Percentiles rank a stretch among this genome's conserved stretches.
Evolutionary conservation across 164 flowering plant genomes (phyloP).

Genomic region (Aristolochia californica): DNA sequence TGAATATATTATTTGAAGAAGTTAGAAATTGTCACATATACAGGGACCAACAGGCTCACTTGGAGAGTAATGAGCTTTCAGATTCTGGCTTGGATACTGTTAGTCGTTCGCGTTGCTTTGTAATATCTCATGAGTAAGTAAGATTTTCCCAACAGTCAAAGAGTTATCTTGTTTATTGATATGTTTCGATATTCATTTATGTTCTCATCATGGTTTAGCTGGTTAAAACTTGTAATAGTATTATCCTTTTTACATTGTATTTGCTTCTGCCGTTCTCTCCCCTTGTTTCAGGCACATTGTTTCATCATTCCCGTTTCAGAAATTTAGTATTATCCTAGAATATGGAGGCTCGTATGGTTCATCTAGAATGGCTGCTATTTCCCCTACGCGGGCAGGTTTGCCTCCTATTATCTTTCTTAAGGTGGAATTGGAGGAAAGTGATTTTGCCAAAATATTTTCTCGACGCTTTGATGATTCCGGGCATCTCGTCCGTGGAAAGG

Average conservation of each 20-base stretch:
- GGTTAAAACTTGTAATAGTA: not conserved
- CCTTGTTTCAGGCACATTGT: constrained; percentile 25
- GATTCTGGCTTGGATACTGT: constrained; percentile 7
- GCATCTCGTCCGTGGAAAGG: constrained; percentile 17
- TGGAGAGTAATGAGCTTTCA: constrained; percentile 3
- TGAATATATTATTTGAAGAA: constrained; percentile 33
- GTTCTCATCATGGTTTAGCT: not conserved
- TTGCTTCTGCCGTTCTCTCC: no score
- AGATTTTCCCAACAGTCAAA: not conserved
- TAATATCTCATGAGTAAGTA: constrained; percentile 38
- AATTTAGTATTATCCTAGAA: constrained; percentile 41
- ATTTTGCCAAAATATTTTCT: constrained; percentile 29
- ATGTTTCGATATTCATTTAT: not conserved
- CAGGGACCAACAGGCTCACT: constrained; percentile 11
- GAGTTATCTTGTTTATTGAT: not conserved
- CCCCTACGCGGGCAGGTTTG: constrained; percentile 15
- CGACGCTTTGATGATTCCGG: constrained; percentile 28
- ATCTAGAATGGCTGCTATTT: constrained; percentile 28
- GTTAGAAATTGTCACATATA: constrained; percentile 8
- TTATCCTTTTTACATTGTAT: not conserved
- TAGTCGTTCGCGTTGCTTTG: constrained; percentile 25
- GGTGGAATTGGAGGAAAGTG: constrained; percentile 33
- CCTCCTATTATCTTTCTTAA: constrained; percentile 38
- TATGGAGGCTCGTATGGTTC: constrained; percentile 42
- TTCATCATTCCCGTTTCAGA: constrained; percentile 36